phyloP scores from a whole-genome alignment of 2,329 filamentous ascomycete genomes.

The Lizonia empirigonia region DNA sequence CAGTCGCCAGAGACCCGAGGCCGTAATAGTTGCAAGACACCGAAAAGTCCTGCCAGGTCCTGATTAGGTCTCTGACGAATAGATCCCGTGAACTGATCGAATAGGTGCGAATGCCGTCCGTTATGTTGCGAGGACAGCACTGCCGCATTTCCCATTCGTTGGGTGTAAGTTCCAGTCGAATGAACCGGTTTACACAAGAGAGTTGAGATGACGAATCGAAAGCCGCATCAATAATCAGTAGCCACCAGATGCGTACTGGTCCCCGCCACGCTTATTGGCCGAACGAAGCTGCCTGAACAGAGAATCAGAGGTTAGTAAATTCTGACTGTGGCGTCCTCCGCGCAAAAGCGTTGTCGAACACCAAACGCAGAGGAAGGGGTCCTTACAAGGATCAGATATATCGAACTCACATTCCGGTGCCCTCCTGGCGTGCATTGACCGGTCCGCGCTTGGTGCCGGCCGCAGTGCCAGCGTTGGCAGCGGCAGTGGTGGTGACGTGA shows the following conservation, averaged over 20 bases:
- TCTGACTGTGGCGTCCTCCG: slow-evolving; percentile 62
- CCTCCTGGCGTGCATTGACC: slow-evolving; percentile 79
- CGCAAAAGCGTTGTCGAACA: slow-evolving; percentile 76
- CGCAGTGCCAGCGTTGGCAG: slow-evolving; percentile 66
- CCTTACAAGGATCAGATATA: slow-evolving; percentile 83
- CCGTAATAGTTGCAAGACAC: slow-evolving; percentile 34
- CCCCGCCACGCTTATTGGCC: slow-evolving; percentile 57
- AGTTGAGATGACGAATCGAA: slow-evolving; percentile 50
- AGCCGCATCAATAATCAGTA: slow-evolving; percentile 55
- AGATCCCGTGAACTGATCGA: slow-evolving; percentile 46
- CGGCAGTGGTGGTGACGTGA: slow-evolving; percentile 64
- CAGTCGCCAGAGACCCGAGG: slow-evolving; percentile 34
- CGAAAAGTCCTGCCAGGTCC: slow-evolving; percentile 41
- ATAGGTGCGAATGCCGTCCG: slow-evolving; percentile 47
- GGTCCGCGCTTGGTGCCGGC: slow-evolving; percentile 72
- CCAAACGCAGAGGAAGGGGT: slow-evolving; percentile 84
- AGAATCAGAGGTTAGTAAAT: slow-evolving; percentile 53
- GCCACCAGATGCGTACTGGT: slow-evolving; percentile 55
- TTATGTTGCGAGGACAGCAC: slow-evolving; percentile 47
- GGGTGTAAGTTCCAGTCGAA: slow-evolving; percentile 37
- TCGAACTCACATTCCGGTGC: slow-evolving; percentile 96
- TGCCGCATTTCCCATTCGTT: slow-evolving; percentile 53
- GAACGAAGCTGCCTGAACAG: slow-evolving; percentile 58
- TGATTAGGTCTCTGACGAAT: slow-evolving; percentile 43
- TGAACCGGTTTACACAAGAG: slow-evolving; percentile 46